These are phyloP conservation scores for Termitomyces sp. DNA, from an alignment of 768 basidiomycete genomes.

Conservation along the genomic window DNA sequence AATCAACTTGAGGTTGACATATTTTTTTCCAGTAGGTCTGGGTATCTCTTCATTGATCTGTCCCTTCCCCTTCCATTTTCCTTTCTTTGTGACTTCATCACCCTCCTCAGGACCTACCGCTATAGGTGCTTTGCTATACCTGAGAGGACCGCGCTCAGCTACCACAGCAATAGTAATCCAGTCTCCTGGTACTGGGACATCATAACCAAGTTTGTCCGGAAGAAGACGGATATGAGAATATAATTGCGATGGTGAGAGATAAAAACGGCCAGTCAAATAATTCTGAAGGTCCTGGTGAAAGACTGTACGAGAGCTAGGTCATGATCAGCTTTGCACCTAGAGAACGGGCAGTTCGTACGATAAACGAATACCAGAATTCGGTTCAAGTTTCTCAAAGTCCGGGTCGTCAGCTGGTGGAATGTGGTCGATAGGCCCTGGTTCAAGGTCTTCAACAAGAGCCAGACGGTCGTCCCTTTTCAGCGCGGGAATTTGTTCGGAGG, in stretches of 20 bases:
- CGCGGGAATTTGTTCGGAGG: conserved; percentile 1
- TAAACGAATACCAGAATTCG: conserved; percentile 85
- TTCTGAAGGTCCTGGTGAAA: conserved; percentile 77
- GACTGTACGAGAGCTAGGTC: conserved; percentile 60
- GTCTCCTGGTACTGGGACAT: conserved; percentile 88
- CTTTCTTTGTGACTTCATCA: conserved; percentile 26
- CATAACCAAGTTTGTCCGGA: conserved; percentile 79
- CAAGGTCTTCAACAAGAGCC: conserved; percentile 70
- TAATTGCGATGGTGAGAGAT: conserved; percentile 81
- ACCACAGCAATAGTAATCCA: conserved; percentile 97
- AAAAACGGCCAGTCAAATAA: conserved; percentile 78
- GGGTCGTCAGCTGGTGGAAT: conserved; percentile 69
- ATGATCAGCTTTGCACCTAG: conserved; percentile 3
- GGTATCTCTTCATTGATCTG: conserved; percentile 27
- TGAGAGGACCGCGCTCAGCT: conserved; percentile 82
- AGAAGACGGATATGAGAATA: conserved; percentile 81
- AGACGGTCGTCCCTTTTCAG: conserved; percentile 55
- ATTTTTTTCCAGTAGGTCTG: conserved; percentile 65
- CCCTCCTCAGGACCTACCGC: conserved; percentile 43
- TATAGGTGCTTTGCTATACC: conserved; percentile 65
- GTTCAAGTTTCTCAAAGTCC: conserved; percentile 74
- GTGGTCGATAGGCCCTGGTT: conserved; percentile 75
- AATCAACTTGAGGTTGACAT: conserved; percentile 79
- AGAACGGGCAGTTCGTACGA: conserved; percentile 44
- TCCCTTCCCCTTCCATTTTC: conserved; percentile 30